These are phyloP conservation scores for Fraxinus paxiana DNA, from an alignment of 305 asterid species.

Conservation along the genomic window DNA sequence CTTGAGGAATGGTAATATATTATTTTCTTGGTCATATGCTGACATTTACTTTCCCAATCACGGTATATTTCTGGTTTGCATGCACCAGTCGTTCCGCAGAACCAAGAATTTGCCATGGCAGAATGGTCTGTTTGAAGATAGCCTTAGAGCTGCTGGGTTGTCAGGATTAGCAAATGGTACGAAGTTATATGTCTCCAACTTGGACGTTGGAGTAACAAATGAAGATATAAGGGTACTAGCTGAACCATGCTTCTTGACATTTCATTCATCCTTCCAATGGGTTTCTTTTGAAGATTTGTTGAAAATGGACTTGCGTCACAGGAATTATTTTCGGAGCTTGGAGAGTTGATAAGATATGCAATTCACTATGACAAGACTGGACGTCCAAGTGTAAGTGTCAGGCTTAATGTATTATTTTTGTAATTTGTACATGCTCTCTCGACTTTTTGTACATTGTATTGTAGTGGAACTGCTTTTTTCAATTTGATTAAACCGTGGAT, in stretches of 20 bases:
- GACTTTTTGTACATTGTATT: not conserved
- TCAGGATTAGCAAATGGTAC: conserved; percentile 71
- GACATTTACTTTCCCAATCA: conserved; percentile 51
- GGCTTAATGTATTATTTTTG: not conserved
- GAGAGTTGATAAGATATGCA: conserved; percentile 80
- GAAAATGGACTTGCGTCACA: conserved; percentile 52
- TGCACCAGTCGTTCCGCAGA: conserved; percentile 89
- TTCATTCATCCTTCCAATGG: conserved; percentile 29
- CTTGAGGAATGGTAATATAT: conserved; percentile 57
- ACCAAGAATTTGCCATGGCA: conserved; percentile 76
- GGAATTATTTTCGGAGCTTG: conserved; percentile 87
- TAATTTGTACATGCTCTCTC: not conserved
- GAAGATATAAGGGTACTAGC: conserved; percentile 91
- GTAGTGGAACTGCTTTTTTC: not conserved
- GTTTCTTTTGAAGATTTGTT: conserved; percentile 42
- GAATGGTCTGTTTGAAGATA: conserved; percentile 76
- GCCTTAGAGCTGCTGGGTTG: conserved; percentile 89
- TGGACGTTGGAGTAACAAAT: conserved; percentile 76
- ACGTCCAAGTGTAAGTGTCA: conserved; percentile 75
- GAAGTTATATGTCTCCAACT: conserved; percentile 70
- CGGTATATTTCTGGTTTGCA: conserved; percentile 61
- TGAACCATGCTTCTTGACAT: conserved; percentile 25
- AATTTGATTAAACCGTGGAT: not conserved
- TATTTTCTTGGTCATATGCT: conserved; percentile 53
- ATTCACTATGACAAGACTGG: conserved; percentile 88